A percentile compares a stretch with the other conserved stretches of the same genome.
phyloP scores from a whole-genome alignment of 202 grass and related monocot species.

The Dendrocalamus latiflorus region DNA sequence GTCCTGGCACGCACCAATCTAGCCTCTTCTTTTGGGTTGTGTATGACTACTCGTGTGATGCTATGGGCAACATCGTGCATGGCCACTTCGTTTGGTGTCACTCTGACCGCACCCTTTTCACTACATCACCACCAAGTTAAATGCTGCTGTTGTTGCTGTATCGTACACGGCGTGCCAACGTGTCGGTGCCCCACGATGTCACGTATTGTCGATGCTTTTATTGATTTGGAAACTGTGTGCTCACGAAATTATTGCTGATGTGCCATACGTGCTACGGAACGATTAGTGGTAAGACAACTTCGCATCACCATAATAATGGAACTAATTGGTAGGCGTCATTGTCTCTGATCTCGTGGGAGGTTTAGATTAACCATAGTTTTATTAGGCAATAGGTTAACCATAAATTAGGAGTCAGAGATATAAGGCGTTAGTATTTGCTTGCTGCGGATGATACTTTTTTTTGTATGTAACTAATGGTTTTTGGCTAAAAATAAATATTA shows the following conservation, averaged over 20 bases:
- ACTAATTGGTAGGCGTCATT: no score
- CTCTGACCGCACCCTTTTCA: not conserved
- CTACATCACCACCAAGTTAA: not conserved
- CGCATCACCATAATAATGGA: not conserved
- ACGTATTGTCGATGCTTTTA: not conserved
- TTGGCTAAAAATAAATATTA: no score
- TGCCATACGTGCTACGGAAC: not conserved
- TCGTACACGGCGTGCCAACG: not conserved
- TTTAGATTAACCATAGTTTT: not conserved
- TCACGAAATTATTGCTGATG: not conserved
- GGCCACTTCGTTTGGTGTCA: no score
- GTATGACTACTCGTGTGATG: not conserved
- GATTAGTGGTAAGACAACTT: not conserved
- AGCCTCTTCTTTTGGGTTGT: no score
- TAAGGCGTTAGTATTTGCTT: no score
- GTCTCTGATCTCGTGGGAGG: not conserved
- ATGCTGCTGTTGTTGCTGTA: not conserved
- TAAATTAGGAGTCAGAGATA: no score
- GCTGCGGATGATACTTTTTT: no score
- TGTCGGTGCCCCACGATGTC: not conserved
- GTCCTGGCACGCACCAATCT: no score
- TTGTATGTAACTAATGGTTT: no score
- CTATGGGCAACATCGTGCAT: no score
- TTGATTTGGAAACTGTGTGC: not conserved
- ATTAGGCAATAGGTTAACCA: not conserved